Evolutionary conservation across 176 grass and related monocot genomes (phyloP), one percentile per base, ranked within the genome.

Genomic region (Zizania latifolia): DNA sequence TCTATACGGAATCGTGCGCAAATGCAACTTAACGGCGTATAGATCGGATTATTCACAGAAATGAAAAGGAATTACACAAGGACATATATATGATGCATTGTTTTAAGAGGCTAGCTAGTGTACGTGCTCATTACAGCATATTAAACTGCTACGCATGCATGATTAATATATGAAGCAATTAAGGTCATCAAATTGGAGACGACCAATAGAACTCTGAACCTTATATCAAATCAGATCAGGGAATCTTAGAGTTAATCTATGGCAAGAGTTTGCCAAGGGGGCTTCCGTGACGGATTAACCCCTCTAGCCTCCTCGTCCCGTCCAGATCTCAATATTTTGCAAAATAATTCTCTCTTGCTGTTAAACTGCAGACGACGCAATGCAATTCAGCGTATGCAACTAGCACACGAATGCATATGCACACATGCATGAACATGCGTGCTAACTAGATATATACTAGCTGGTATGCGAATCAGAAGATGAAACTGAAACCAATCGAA

Each of bases 321-420:
- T 81, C 78, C 37, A 81, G 37, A 80, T 88, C 71, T 36, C 37
- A 72, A 72, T 8, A 12, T 79, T 56, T 58, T 43, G 74, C 45
- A 76, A 63, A 15, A 5, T 1, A 10, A 29, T 16, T 45, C 58
- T 66, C 33, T 27, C 35, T 74, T 43, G 50, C 58, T 54, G 76
- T 40, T 79, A 5, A 21, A 34, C n/a, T n/a, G 51, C 33, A 23
- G 28, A 16, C 55, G 40, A 65, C 58, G 61, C 59, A 72, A 77
- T 57, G 70, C 43, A 16, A 75, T 30, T 26, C 23, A 5, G 14
- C 39, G n/a, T n/a, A 68, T 27, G 62, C 36, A 81, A 17, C 48
- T 75, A 81, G 21, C 37, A 76, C 16, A 57, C 46, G 38, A 30
- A 64, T 68, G 37, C 4, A 31, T 22, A 58, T 9, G 33, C 6